Conservation (phyloP, 345 rosid species). For the Populus deltoides region DNA sequence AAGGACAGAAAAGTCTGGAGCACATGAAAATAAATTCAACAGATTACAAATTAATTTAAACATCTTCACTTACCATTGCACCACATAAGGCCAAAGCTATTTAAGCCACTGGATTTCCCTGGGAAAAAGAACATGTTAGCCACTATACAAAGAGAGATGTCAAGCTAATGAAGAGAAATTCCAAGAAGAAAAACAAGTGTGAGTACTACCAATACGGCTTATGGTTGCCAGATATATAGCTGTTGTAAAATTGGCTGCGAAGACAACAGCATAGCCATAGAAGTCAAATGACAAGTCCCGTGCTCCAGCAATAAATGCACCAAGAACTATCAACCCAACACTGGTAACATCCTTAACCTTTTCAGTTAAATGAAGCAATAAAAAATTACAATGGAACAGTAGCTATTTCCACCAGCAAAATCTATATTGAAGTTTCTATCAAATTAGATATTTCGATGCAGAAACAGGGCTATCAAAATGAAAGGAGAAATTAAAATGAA, state of each 20-base stretch:
- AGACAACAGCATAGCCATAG: slow-evolving; percentile 84
- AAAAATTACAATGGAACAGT: slow-evolving; percentile 19
- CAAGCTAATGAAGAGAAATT: slow-evolving; percentile 9
- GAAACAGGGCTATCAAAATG: neutral
- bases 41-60: neutral
- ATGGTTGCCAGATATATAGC: slow-evolving; percentile 92
- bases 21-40: neutral
- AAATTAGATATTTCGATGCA: neutral
- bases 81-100: slow-evolving; percentile 99
- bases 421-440: neutral
- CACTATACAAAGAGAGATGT: slow-evolving; percentile 9
- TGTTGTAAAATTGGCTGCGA: slow-evolving; percentile 81
- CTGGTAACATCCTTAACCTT: slow-evolving; percentile 57
- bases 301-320: slow-evolving; percentile 93
- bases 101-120: slow-evolving; percentile 97
- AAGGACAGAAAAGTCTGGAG: neutral
- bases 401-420: slow-evolving; percentile 9
- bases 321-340: slow-evolving; percentile 84
- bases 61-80: slow-evolving; percentile 69
- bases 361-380: slow-evolving; percentile 45
- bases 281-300: slow-evolving; percentile 92
- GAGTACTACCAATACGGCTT: slow-evolving; percentile 68
- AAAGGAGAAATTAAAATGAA: neutral
- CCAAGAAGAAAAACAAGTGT: neutral
- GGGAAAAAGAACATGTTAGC: slow-evolving; percentile 22